Percentiles rank a stretch among this genome's conserved stretches.
phyloP scores from a whole-genome alignment of 768 basidiomycete species.

The Clitopilus passeckerianus region DNA sequence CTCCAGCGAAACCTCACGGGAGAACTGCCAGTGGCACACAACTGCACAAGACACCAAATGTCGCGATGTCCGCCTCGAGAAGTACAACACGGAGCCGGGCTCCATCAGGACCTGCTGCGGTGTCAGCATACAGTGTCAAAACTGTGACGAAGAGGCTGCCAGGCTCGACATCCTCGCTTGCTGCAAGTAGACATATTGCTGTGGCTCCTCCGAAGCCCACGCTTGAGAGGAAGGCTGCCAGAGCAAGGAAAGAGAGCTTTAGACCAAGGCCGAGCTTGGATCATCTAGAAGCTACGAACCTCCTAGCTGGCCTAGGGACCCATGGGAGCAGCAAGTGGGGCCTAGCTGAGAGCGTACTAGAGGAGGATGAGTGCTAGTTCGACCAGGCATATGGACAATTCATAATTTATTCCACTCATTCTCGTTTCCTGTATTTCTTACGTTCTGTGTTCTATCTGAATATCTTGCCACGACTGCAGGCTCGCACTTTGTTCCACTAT shows the following conservation, averaged over 20 bases:
- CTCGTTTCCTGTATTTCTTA: background rate
- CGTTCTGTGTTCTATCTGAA: background rate
- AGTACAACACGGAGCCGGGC: conserved; percentile 47
- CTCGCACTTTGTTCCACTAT: background rate
- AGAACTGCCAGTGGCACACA: conserved; percentile 25
- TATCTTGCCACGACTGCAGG: background rate
- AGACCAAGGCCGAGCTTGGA: conserved; percentile 77
- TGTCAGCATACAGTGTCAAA: conserved; percentile 10
- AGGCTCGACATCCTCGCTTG: conserved; percentile 12
- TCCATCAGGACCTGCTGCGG: conserved; percentile 28
- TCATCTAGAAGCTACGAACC: conserved; percentile 9
- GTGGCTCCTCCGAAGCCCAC: conserved; percentile 6
- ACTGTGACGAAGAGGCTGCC: conserved; percentile 10
- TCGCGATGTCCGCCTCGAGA: conserved; percentile 46
- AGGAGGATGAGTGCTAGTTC: conserved; percentile 18
- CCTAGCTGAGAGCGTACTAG: conserved; percentile 11
- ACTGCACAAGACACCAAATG: conserved; percentile 13
- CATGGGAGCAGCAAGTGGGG: background rate
- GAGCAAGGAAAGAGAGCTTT: conserved; percentile 73
- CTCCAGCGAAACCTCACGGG: conserved; percentile 48
- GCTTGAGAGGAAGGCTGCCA: conserved; percentile 39
- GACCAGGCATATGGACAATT: conserved; percentile 1
- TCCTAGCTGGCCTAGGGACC: background rate
- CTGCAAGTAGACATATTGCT: conserved; percentile 16
- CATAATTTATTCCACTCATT: background rate